Base-by-base conservation (phyloP, 306 rosid species). In the Prunus dulcis region DNA sequence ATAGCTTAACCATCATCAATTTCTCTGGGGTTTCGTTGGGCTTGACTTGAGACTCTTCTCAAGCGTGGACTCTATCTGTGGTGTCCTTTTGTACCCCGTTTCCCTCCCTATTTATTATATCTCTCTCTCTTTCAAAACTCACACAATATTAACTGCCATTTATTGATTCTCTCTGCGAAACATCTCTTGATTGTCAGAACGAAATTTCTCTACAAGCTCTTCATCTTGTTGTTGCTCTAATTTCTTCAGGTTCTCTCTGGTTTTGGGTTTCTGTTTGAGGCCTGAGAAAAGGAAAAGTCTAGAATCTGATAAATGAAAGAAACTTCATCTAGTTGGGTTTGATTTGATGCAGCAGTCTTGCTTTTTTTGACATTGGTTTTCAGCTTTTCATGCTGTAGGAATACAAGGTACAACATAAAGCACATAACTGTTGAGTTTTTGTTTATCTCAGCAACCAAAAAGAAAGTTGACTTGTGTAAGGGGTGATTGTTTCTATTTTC, bases 371-470 rank as follows among this genome's bases (percentile, higher is more conserved):
- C 53, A 50, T 67, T 71, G 72, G 38, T 27, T 77, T 68, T 15
- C 55, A 41, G 76, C 20, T 27, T 77, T 68, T 11, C 55, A 41
- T 20, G 12, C 17, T 38, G 25, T 2, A 46, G 69, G 13, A 47
- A 22, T 34, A 17, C 32, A 58, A 27, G 53, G 57, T 67, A 67
- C 7, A 14, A 9, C 41, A 41, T 25, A 3, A 14, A 56, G 20
- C n/a, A 2, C 32, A 13, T 22, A 23, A 6, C n/a, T 32, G 45
- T 18, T 2, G 32, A 1, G 7, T 5, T 2, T 62, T 50, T 77
- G 11, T 58, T 76, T 72, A 38, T 74, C 79, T 62, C 75, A 18
- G 55, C 55, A 78, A 78, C 73, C 73, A 73, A 57, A 68, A 60
- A 73, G 69, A 46, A 50, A 64, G 12, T 38, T 71, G 28, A 66